Evolutionary conservation across 1,139 yeast genomes (phyloP).

Genomic region (Hanseniaspora sp.): DNA sequence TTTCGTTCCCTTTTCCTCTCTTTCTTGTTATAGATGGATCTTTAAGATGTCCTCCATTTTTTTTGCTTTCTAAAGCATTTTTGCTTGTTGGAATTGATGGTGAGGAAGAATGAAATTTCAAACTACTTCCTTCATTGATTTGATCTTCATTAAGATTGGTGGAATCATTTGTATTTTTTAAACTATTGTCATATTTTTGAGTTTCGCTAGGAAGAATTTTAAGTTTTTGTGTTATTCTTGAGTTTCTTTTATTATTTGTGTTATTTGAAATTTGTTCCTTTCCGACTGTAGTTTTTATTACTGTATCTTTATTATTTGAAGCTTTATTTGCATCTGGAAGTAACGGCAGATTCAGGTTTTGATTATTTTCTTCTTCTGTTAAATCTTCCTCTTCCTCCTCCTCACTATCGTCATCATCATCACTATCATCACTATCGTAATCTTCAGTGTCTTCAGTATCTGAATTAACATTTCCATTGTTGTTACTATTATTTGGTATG

Average conservation of each 20-base stretch:
- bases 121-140: slow-evolving; percentile 32
- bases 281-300: slow-evolving; percentile 56
- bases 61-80: not conserved
- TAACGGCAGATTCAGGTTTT: not conserved
- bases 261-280: not conserved
- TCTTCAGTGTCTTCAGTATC: slow-evolving; percentile 13
- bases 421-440: slow-evolving; percentile 10
- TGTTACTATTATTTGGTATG: not conserved
- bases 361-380: slow-evolving; percentile 1
- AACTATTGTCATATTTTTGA: not conserved
- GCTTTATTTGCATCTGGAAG: not conserved
- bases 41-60: not conserved
- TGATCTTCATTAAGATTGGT: not conserved
- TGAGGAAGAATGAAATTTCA: slow-evolving; percentile 10
- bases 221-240: slow-evolving; percentile 77
- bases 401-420: not conserved
- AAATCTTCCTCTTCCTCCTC: not conserved
- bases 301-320: not conserved
- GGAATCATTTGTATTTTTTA: not conserved
- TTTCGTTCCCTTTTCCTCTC: slow-evolving; percentile 40
- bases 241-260: slow-evolving; percentile 41
- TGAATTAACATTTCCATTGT: not conserved
- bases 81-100: not conserved
- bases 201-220: slow-evolving; percentile 67
- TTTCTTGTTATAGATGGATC: slow-evolving; percentile 12